Base-by-base conservation (phyloP, 1,284 basidiomycete genomes). In the Cutaneotrichosporon curvatum region DNA sequence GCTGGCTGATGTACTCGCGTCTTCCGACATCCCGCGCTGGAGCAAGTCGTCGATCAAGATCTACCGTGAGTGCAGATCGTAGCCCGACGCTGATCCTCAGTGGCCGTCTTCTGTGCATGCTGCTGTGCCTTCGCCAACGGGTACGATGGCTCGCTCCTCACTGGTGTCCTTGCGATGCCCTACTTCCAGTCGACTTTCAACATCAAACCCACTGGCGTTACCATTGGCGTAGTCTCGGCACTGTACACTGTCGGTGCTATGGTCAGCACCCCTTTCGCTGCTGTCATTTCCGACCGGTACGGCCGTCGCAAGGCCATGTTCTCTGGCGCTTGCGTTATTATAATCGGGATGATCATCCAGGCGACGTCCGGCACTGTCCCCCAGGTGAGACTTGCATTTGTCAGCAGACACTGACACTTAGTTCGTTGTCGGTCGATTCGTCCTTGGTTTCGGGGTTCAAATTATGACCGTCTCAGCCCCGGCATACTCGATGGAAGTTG, bases 231-330 rank as follows among this genome's bases (percentile, higher is more conserved):
- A 34, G 52, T 63, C 42, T 60, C 58, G 48, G 51, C 55, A 4
- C 25, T 63, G 9, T 61, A 61, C 55, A 61, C 61, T 22, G 57
- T 61, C 33, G 56, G 53, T 16, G 40, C 41, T n/a, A 54, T 51
- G 50, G 35, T 53, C 14, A 48, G 38, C 12, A 57, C 66, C 34
- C 48, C 48, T 1, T 16, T 45, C 31, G 45, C 48, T 1, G 48
- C 53, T 11, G 22, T 30, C 15, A 21, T 48, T n/a, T 37, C 34
- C 9, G 77, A 79, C 60, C 64, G 67, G 22, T 73, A 75, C 42
- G 79, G 79, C 18, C 75, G 78, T 40, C 73, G 77, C 19, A 74
- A 73, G 20, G 78, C 76, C 45, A 80, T 80, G 78, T 75, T 75
- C 47, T 49, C 69, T 25, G 78, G 78, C 20, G 56, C 57, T 11